Evolutionary conservation across 805 yeast species (phyloP).

Genomic region (Yueomyces sinensis): DNA sequence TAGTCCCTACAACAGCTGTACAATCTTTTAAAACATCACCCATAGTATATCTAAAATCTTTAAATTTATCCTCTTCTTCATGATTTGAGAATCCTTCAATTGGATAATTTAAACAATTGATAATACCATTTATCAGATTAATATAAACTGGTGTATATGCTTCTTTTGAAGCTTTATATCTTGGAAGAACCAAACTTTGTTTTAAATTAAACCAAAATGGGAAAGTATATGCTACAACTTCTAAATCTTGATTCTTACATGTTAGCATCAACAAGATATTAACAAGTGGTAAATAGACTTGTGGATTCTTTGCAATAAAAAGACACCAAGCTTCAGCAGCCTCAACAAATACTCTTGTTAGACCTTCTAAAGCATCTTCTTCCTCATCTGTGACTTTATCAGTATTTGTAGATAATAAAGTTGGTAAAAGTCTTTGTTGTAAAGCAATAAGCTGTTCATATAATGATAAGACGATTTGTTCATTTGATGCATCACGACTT

Average conservation of each 20-base stretch:
- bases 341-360: slow-evolving; percentile 70
- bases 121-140: slow-evolving; percentile 22
- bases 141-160: slow-evolving; percentile 14
- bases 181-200: slow-evolving; percentile 34
- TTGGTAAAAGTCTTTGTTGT: slow-evolving; percentile 36
- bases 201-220: slow-evolving; percentile 82
- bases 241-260: slow-evolving; percentile 68
- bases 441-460: slow-evolving; percentile 56
- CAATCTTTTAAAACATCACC: slow-evolving; percentile 97
- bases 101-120: slow-evolving; percentile 72
- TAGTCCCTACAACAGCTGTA: slow-evolving; percentile 78
- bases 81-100: slow-evolving; percentile 45
- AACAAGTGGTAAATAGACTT: slow-evolving; percentile 58
- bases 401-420: slow-evolving; percentile 6
- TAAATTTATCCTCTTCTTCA: slow-evolving; percentile 85
- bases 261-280: slow-evolving; percentile 60
- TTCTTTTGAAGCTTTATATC: slow-evolving; percentile 17
- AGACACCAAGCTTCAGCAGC: slow-evolving; percentile 97
- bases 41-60: slow-evolving; percentile 89
- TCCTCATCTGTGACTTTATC: slow-evolving; percentile 35
- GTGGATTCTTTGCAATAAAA: slow-evolving; percentile 60
- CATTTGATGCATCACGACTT: slow-evolving; percentile 61
- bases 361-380: slow-evolving; percentile 40
- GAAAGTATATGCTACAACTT: slow-evolving; percentile 80
- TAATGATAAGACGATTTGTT: slow-evolving; percentile 48